Evolutionary conservation across 1,284 basidiomycete genomes (phyloP), one percentile per base, ranked within the genome.

Genomic region (Boletus sp.): DNA sequence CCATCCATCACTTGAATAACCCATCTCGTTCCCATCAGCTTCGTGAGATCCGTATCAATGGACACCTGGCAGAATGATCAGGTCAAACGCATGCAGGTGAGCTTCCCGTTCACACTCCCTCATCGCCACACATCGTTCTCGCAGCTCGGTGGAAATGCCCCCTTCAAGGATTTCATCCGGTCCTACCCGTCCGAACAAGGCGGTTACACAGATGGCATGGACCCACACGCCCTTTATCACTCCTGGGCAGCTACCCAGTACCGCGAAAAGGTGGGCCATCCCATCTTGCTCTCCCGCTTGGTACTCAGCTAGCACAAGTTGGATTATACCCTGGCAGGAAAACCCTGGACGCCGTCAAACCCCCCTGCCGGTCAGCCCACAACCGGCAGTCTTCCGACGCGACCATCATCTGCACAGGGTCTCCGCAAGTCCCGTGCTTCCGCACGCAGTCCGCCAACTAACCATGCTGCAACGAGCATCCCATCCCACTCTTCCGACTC

Each of bases 51-150:
- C 50, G 85, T 94, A 66, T 95, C 94, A 56, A 97, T 97, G 94
- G 94, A 96, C 76, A 90, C 93, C 67, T 97, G 94, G 94, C 90
- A 92, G 59, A 84, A 88, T 42, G 92, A 94, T 55, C 94, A 98
- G 74, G 79, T 96, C 65, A 87, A 79, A 68, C 86, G 94, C 64
- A 96, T 98, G 92, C 86, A 91, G 84, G 91, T 92, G 46, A 52
- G 79, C 62, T 9, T 54, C 50, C 56, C 52, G 18, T 42, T 53
- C 57, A 37, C 50, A 65, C 44, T 54, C 50, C 49, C 55, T 44
- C 45, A 22, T 55, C 57, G 29, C 61, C 59, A 61, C 57, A 61
- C 61, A 55, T 59, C 55, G 51, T 46, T 57, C 50, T 62, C 35
- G 22, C 64, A 94, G 88, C 80, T 90, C 46, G 94, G 94, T 60